These are phyloP conservation scores for Silene coronaria DNA, from an alignment of 179 eudicot genomes.

Conservation along the genomic window DNA sequence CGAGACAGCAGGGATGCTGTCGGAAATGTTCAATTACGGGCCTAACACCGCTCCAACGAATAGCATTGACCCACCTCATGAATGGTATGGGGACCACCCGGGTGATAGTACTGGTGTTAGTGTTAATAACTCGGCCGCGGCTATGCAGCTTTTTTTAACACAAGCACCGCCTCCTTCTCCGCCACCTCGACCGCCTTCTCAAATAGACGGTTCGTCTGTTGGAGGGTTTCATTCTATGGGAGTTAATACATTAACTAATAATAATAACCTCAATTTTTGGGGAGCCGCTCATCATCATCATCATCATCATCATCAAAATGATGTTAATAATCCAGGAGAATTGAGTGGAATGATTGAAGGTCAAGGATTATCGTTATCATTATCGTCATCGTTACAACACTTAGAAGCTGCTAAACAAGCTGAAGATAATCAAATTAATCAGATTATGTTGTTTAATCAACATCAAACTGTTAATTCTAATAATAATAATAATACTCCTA, in stretches of 20 bases:
- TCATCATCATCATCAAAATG: neutral
- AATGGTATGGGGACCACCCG: constrained; percentile 26
- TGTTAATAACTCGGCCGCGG: constrained; percentile 32
- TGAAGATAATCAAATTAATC: constrained; percentile 39
- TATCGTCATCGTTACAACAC: constrained; percentile 66
- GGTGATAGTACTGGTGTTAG: neutral
- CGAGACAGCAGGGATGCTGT: constrained; percentile 67
- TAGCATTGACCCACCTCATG: constrained; percentile 16
- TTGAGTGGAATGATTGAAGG: constrained; percentile 40
- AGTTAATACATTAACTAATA: neutral
- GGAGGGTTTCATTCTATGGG: constrained; percentile 22
- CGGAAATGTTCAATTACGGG: constrained; percentile 84
- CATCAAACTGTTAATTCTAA: constrained; percentile 8
- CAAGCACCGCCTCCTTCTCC: constrained; percentile 61
- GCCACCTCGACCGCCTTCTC: constrained; percentile 12
- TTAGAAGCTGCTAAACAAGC: constrained; percentile 59
- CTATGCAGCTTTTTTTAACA: constrained; percentile 85
- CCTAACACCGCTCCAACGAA: constrained; percentile 17
- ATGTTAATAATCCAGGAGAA: constrained; percentile 17
- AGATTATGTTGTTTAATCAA: constrained; percentile 54
- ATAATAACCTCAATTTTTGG: constrained; percentile 35
- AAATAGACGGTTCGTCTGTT: constrained; percentile 20
- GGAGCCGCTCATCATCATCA: constrained; percentile 27
- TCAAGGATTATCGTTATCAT: constrained; percentile 74
- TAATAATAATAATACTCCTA: constrained; percentile 8